Conservation (phyloP, 192 early-diverging fungal species). For the Coemansia sp. region DNA sequence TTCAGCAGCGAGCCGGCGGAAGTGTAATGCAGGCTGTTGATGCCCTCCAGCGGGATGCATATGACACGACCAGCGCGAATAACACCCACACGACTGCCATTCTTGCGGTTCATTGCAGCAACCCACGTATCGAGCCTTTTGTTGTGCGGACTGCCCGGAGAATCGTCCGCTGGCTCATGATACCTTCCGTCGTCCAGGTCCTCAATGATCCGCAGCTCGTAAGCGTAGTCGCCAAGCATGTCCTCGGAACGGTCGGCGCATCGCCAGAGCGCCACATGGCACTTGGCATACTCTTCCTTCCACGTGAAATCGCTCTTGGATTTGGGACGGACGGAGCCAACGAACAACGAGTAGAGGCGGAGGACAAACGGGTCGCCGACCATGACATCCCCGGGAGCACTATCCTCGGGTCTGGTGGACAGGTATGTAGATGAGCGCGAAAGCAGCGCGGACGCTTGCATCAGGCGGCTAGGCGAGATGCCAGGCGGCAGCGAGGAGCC, state of each 20-base stretch:
- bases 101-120: constrained; percentile 2
- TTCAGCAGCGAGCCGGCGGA: constrained; percentile 71
- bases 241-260: background rate
- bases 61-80: constrained; percentile 12
- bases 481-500: constrained; percentile 45
- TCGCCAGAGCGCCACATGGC: constrained; percentile 43
- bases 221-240: constrained; percentile 19
- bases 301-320: constrained; percentile 67
- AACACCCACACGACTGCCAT: too few species aligned
- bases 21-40: constrained; percentile 69
- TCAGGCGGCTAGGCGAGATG: constrained; percentile 58
- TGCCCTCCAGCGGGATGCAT: constrained; percentile 48
- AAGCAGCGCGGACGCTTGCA: constrained; percentile 59
- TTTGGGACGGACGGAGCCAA: constrained; percentile 61
- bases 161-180: constrained; percentile 57
- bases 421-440: constrained; percentile 14
- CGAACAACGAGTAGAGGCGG: constrained; percentile 69
- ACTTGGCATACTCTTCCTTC: constrained; percentile 76
- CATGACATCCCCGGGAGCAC: background rate
- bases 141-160: background rate
- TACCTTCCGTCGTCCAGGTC: constrained; percentile 76
- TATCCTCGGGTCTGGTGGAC: background rate
- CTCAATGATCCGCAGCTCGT: constrained; percentile 62
- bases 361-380: constrained; percentile 55
- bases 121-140: background rate